phyloP scores from a whole-genome alignment of 2,329 filamentous ascomycete species.

The Neonectria neomacrospora region DNA sequence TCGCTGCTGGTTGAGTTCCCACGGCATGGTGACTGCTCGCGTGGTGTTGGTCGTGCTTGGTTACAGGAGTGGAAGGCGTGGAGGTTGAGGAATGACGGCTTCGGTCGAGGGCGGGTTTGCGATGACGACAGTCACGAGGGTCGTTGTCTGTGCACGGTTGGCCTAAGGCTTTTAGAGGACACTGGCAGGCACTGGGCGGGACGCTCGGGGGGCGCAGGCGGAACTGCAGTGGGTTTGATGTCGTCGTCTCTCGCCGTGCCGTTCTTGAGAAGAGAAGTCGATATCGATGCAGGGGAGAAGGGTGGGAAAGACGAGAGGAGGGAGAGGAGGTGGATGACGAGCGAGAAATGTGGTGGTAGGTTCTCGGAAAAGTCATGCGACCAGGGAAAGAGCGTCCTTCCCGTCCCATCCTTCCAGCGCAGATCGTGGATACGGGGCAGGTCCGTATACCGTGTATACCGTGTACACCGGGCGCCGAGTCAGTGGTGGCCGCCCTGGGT shows the following conservation, averaged over 20 bases:
- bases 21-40: conserved; percentile 58
- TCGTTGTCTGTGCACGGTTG: conserved; percentile 6
- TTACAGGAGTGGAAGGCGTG: neutral
- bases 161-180: neutral
- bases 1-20: conserved; percentile 69
- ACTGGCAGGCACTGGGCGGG: neutral
- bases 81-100: conserved; percentile 3
- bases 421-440: conserved; percentile 7
- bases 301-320: neutral
- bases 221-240: conserved; percentile 6
- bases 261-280: neutral
- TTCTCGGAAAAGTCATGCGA: conserved; percentile 22
- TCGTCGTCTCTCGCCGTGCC: neutral
- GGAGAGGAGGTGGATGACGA: conserved; percentile 1
- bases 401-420: conserved; percentile 13
- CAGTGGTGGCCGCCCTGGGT: neutral
- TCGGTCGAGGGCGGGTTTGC: conserved; percentile 11
- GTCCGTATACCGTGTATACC: conserved; percentile 25
- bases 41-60: neutral
- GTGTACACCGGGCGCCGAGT: neutral
- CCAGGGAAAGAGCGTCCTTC: conserved; percentile 8
- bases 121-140: conserved; percentile 23
- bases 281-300: neutral
- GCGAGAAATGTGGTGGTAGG: conserved; percentile 9
- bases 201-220: neutral